Conservation (phyloP, 257 asterid genomes). For the Asclepias syriaca region DNA sequence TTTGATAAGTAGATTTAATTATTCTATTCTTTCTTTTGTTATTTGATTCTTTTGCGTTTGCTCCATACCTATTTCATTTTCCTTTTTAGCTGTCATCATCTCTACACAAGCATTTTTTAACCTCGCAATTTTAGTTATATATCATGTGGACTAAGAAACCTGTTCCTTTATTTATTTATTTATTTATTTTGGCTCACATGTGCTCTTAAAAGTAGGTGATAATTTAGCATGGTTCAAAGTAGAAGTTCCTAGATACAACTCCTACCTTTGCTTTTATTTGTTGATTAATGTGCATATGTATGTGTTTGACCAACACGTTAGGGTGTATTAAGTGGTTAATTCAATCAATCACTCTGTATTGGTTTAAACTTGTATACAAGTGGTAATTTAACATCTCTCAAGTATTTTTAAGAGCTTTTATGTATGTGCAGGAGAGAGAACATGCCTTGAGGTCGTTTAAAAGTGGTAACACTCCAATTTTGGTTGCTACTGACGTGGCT, state of each 20-base stretch:
- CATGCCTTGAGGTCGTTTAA: conserved; percentile 85
- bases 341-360: no score
- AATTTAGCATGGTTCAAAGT: no score
- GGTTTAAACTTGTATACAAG: no score
- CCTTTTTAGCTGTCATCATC: neutral
- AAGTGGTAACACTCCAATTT: conserved; percentile 75
- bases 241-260: no score
- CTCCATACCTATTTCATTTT: neutral
- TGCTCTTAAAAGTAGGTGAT: neutral
- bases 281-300: no score
- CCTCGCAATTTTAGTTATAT: neutral
- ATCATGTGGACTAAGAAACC: neutral
- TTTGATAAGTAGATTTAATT: neutral
- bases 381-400: neutral
- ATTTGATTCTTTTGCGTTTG: neutral
- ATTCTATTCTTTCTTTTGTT: neutral
- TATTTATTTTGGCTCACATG: neutral
- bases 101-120: neutral
- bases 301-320: no score
- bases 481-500: conserved; percentile 94
- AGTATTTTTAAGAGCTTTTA: neutral
- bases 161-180: neutral
- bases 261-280: no score
- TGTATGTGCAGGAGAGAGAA: conserved; percentile 69
- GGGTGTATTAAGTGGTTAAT: neutral